A percentile compares a stretch with the other conserved stretches of the same genome.
Evolutionary conservation across 75 land plant genomes (phyloP).

Genomic region (Cryptomeria japonica): DNA sequence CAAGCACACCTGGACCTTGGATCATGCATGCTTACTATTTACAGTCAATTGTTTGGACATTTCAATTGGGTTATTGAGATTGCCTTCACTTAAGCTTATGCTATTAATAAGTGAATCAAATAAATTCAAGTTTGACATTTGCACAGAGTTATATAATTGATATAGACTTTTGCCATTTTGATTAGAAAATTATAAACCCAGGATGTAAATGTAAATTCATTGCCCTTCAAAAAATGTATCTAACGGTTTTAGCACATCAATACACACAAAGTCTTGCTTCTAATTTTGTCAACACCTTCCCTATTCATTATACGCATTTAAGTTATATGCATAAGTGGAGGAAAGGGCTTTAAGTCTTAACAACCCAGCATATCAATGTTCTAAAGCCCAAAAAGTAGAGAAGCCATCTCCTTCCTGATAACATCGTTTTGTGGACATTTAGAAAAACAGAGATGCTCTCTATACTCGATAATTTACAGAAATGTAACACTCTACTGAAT

Average conservation of each 20-base stretch:
- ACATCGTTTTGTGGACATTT: not conserved
- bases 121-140: too few species aligned
- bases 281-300: not conserved
- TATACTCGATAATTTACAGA: not conserved
- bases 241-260: not conserved
- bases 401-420: not conserved
- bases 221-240: not conserved
- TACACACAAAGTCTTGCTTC: not conserved
- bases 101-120: too few species aligned
- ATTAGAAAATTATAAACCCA: not conserved
- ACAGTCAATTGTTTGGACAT: too few species aligned
- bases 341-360: not conserved
- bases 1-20: too few species aligned
- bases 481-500: not conserved
- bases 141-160: too few species aligned
- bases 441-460: not conserved
- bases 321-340: not conserved
- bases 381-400: not conserved
- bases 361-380: not conserved
- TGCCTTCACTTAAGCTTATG: too few species aligned
- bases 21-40: too few species aligned
- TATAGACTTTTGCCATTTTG: too few species aligned
- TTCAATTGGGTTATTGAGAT: too few species aligned
- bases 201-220: not conserved
- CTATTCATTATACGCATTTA: not conserved